Evolutionary conservation across 2,329 filamentous ascomycete genomes (phyloP).

Genomic region (Hysterium pulicare): DNA sequence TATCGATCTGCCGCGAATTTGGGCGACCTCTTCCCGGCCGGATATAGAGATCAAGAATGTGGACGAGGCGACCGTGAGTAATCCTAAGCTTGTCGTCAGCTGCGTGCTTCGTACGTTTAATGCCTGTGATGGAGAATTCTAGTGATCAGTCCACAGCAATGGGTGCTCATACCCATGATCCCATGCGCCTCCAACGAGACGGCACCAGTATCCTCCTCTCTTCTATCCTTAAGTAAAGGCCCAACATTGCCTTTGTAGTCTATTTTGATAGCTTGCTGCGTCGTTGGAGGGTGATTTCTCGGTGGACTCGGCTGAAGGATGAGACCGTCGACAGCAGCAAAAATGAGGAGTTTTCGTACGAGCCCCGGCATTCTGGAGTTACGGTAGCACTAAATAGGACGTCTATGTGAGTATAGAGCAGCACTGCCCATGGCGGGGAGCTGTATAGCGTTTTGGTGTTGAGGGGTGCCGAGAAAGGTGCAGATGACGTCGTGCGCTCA

Average conservation of each 20-base stretch:
- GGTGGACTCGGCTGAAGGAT: constrained; percentile 69
- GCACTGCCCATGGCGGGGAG: no score
- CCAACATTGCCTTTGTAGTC: constrained; percentile 63
- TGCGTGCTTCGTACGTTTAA: no score
- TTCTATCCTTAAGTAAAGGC: constrained; percentile 41
- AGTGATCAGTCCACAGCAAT: not conserved
- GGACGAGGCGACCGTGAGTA: constrained; percentile 76
- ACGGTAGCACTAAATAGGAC: no score
- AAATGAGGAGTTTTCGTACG: constrained; percentile 75
- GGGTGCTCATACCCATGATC: constrained; percentile 52
- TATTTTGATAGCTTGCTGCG: constrained; percentile 59
- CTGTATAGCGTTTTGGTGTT: no score
- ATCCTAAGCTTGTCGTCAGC: no score
- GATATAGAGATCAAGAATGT: constrained; percentile 87
- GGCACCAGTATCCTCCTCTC: constrained; percentile 36
- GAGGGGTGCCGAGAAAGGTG: no score
- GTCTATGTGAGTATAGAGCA: no score
- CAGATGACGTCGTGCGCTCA: no score
- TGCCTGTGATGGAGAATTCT: no score
- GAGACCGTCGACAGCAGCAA: constrained; percentile 78
- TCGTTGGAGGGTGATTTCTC: constrained; percentile 52
- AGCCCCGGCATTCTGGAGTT: constrained; percentile 83
- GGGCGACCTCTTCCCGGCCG: constrained; percentile 81
- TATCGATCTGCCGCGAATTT: constrained; percentile 75
- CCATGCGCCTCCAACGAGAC: constrained; percentile 47